Evolutionary conservation across 2,329 filamentous ascomycete species (phyloP), one percentile per base, ranked within the genome.

Genomic region (Helotiales sp.): DNA sequence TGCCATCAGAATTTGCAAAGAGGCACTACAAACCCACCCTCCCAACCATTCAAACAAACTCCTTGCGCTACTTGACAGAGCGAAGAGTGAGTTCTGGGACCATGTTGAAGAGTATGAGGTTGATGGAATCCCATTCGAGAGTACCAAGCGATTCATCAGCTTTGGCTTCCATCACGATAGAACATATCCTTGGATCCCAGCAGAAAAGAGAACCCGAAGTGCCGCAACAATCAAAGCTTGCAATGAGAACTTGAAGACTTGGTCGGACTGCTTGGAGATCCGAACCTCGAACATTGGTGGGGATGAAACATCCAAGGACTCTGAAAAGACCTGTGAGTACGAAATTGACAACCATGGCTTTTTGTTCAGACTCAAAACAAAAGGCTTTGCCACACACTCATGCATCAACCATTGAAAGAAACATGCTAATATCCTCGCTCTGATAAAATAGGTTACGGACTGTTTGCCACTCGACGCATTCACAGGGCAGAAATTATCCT

Each of bases 391-490:
- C n/a, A n/a, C n/a, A n/a, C n/a, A n/a, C n/a, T n/a, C n/a, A n/a
- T n/a, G n/a, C n/a, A n/a, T n/a, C n/a, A n/a, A n/a, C n/a, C n/a
- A n/a, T n/a, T n/a, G n/a, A n/a, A n/a, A n/a, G n/a, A n/a, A n/a
- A n/a, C n/a, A n/a, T n/a, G n/a, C n/a, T n/a, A n/a, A n/a, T n/a
- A n/a, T n/a, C n/a, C n/a, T n/a, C n/a, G n/a, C n/a, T 24, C 13
- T 17, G 42, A 22, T 2, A 2, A 10, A 3, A 40, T 24, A 15
- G 49, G 53, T 33, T 55, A 51, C 30, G 56, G 59, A 5, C 31
- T 56, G 7, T 61, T 61, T 25, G 48, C 59, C n/a, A 58, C 34
- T 5, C 17, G 38, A 9, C 31, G 52, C n/a, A 57, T 57, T 9
- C 19, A 22, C 33, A 55, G 42, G 29, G 53, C 44, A 27, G 30